phyloP scores from a whole-genome alignment of 805 yeast genomes.

The Saccharomycopsis amapae region DNA sequence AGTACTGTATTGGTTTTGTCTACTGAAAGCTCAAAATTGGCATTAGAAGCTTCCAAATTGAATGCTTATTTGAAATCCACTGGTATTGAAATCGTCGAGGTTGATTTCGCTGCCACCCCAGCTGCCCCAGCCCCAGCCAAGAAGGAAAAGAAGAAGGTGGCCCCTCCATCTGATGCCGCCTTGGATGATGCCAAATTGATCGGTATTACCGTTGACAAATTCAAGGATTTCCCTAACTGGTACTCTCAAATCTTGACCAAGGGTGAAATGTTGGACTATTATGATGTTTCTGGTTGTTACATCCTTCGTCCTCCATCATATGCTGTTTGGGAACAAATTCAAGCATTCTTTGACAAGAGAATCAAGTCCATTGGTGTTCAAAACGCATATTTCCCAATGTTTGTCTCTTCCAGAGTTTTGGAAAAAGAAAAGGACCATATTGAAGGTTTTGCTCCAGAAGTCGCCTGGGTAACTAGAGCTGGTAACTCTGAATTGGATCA shows the following conservation, averaged over 20 bases:
- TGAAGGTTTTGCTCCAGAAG: constrained; percentile 99
- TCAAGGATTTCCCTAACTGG: constrained; percentile 92
- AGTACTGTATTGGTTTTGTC: constrained; percentile 37
- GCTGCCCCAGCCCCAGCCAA: constrained; percentile 28
- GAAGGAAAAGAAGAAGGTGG: constrained; percentile 25
- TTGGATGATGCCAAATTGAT: constrained; percentile 82
- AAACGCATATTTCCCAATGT: constrained; percentile 98
- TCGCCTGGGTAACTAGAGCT: constrained; percentile 98
- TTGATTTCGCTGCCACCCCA: constrained; percentile 44
- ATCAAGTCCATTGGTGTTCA: constrained; percentile 88
- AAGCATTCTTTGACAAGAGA: constrained; percentile 69
- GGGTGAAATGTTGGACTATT: constrained; percentile 98
- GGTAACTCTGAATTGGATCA: constrained; percentile 92
- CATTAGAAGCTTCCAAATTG: constrained; percentile 41
- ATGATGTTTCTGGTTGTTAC: constrained; percentile 98
- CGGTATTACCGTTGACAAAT: constrained; percentile 94
- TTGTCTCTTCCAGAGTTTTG: constrained; percentile 84
- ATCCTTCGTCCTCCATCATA: constrained; percentile 95
- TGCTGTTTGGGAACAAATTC: constrained; percentile 90
- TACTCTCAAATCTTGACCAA: constrained; percentile 93
- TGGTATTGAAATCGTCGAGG: constrained; percentile 45
- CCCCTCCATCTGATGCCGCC: constrained; percentile 36
- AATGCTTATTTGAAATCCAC: constrained; percentile 42
- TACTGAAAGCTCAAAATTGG: constrained; percentile 46
- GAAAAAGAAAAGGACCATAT: constrained; percentile 98